phyloP scores from a whole-genome alignment of 371 early-diverging fungal species.

The Chytridium lagenaria region DNA sequence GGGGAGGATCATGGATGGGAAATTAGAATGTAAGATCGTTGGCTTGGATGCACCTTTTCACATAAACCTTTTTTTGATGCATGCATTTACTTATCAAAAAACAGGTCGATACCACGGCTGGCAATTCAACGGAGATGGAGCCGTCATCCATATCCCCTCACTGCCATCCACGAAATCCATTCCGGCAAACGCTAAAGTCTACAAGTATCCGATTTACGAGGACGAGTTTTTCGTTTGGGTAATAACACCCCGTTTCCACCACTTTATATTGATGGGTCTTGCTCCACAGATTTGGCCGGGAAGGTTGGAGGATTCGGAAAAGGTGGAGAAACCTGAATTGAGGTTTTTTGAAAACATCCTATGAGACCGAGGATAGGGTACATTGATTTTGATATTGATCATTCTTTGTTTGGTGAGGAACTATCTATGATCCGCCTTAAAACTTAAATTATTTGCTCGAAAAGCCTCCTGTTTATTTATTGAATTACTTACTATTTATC shows the following conservation, averaged over 20 bases:
- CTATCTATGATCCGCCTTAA: too few relatives aligned
- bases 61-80: too few relatives aligned
- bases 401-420: conserved; percentile 28
- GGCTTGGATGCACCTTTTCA: neutral
- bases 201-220: conserved; percentile 42
- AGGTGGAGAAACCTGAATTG: too few relatives aligned
- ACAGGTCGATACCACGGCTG: conserved; percentile 47
- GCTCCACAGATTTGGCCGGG: conserved; percentile 47
- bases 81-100: too few relatives aligned
- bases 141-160: conserved; percentile 38
- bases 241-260: conserved; percentile 21
- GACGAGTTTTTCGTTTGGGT: conserved; percentile 42
- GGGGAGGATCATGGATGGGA: conserved; percentile 45
- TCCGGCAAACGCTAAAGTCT: conserved; percentile 44
- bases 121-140: conserved; percentile 43
- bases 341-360: too few relatives aligned
- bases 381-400: conserved; percentile 48
- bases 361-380: conserved; percentile 33
- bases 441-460: too few relatives aligned
- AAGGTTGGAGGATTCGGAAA: conserved; percentile 25
- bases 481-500: too few relatives aligned
- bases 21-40: conserved; percentile 38
- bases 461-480: too few relatives aligned
- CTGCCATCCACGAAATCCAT: conserved; percentile 32
- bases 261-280: neutral